A percentile compares a stretch with the other conserved stretches of the same genome.
phyloP scores from a whole-genome alignment of 208 protist genomes.

The Acanthamoeba royreba region DNA sequence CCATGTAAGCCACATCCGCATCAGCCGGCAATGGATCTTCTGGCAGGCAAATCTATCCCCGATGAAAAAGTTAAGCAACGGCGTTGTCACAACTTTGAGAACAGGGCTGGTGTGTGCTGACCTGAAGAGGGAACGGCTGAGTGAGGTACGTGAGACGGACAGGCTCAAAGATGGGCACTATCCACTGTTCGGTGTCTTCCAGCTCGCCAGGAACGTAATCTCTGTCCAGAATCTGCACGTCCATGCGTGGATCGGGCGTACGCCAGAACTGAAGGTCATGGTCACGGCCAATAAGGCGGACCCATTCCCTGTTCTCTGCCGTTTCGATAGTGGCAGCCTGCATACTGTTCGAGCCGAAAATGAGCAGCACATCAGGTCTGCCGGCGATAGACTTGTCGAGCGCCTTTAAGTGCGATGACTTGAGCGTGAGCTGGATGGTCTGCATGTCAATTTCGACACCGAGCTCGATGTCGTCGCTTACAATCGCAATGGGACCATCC shows the following conservation, averaged over 20 bases:
- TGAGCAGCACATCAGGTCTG: neutral
- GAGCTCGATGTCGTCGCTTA: neutral
- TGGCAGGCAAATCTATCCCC: slow-evolving; percentile 41
- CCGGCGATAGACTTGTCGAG: slow-evolving; percentile 44
- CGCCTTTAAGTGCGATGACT: slow-evolving; percentile 35
- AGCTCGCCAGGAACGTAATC: slow-evolving; percentile 69
- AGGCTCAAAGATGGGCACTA: slow-evolving; percentile 64
- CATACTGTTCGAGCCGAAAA: slow-evolving; percentile 44
- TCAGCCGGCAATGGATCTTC: slow-evolving; percentile 23
- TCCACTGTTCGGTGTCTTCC: slow-evolving; percentile 61
- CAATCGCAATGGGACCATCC: neutral
- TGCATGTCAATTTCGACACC: neutral
- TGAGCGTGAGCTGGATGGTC: neutral
- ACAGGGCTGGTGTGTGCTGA: too few relatives aligned
- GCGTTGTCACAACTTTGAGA: neutral
- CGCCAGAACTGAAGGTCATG: slow-evolving; percentile 72
- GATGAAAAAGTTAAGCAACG: neutral
- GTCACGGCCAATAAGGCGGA: slow-evolving; percentile 64
- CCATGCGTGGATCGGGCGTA: slow-evolving; percentile 44
- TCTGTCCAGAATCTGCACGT: neutral
- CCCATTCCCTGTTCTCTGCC: slow-evolving; percentile 53
- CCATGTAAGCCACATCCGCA: slow-evolving; percentile 43
- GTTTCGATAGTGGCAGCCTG: slow-evolving; percentile 65
- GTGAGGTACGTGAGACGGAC: slow-evolving; percentile 53
- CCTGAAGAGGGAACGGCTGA: neutral